phyloP scores from a whole-genome alignment of 805 yeast genomes.

The Blastobotrys terrestris region DNA sequence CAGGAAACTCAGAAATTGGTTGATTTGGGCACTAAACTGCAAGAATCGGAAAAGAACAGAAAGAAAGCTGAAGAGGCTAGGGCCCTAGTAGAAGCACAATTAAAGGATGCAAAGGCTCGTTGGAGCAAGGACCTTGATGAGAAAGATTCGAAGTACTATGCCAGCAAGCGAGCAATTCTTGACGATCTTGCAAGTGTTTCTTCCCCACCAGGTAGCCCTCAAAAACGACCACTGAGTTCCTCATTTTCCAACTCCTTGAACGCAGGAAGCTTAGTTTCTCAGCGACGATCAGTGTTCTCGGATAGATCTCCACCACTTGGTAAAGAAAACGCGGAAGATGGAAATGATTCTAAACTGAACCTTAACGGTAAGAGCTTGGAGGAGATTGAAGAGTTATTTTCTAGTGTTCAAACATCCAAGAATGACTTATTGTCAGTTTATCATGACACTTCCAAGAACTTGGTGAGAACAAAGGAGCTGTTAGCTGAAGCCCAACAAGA shows the following conservation, averaged over 20 bases:
- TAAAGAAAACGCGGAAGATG: constrained; percentile 12
- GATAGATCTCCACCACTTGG: constrained; percentile 1
- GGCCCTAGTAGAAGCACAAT: constrained; percentile 21
- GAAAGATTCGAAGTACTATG: constrained; percentile 20
- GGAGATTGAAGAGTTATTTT: constrained; percentile 16
- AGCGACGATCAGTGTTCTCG: not conserved
- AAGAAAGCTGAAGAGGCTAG: constrained; percentile 21
- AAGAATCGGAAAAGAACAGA: constrained; percentile 27
- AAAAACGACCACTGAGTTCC: constrained; percentile 13
- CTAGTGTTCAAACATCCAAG: constrained; percentile 15
- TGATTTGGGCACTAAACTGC: constrained; percentile 25
- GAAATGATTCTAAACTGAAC: not conserved
- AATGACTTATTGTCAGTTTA: constrained; percentile 21
- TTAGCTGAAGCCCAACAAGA: constrained; percentile 23
- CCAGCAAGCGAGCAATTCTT: constrained; percentile 17
- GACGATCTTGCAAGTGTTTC: constrained; percentile 17
- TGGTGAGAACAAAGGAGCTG: constrained; percentile 20
- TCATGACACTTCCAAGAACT: constrained; percentile 24
- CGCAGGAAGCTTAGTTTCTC: not conserved
- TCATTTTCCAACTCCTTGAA: not conserved
- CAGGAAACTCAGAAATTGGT: constrained; percentile 45
- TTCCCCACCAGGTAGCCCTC: constrained; percentile 15
- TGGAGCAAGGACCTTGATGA: constrained; percentile 22
- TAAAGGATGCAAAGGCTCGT: constrained; percentile 21
- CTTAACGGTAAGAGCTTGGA: constrained; percentile 10